Conservation (phyloP, 768 basidiomycete species). For the Xerocomus potaroensis region DNA sequence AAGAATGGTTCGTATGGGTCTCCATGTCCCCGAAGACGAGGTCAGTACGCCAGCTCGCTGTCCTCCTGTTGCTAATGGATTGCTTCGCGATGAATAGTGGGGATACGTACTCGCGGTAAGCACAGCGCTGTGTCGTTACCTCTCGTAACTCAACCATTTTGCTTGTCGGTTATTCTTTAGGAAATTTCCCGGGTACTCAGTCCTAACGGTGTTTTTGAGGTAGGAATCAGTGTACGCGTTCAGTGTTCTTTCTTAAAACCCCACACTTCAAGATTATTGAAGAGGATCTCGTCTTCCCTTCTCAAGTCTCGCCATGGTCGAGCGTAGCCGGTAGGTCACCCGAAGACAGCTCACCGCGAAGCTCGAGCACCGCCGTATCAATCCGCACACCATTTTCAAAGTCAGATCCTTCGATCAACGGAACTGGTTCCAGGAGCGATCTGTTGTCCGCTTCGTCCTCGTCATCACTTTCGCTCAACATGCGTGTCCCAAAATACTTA, state of each 20-base stretch:
- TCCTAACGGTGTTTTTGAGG: slow-evolving; percentile 62
- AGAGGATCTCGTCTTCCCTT: slow-evolving; percentile 71
- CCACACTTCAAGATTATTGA: slow-evolving; percentile 55
- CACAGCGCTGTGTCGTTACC: slow-evolving; percentile 7
- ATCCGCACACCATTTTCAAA: slow-evolving; percentile 14
- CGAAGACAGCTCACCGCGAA: slow-evolving; percentile 21
- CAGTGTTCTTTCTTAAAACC: slow-evolving; percentile 3
- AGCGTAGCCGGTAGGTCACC: slow-evolving; percentile 16
- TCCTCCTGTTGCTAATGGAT: slow-evolving; percentile 12
- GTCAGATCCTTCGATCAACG: slow-evolving; percentile 21
- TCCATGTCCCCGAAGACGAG: slow-evolving; percentile 72
- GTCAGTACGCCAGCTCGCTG: slow-evolving; percentile 28
- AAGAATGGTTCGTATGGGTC: slow-evolving; percentile 56
- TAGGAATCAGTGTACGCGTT: slow-evolving; percentile 23
- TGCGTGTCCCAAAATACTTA: slow-evolving; percentile 8
- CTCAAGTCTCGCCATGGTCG: slow-evolving; percentile 16
- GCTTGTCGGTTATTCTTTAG: slow-evolving; percentile 32
- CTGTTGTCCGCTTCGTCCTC: slow-evolving; percentile 15
- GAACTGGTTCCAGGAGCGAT: slow-evolving; percentile 14
- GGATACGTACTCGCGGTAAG: slow-evolving; percentile 59
- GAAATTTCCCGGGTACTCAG: slow-evolving; percentile 65
- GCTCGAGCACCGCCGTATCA: slow-evolving; percentile 28
- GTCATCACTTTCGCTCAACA: slow-evolving; percentile 19
- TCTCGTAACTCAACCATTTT: slow-evolving; percentile 14
- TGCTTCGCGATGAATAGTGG: slow-evolving; percentile 43